These are phyloP conservation scores for Schwanniomyces occidentalis DNA, from an alignment of 805 yeast species.

Conservation along the genomic window DNA sequence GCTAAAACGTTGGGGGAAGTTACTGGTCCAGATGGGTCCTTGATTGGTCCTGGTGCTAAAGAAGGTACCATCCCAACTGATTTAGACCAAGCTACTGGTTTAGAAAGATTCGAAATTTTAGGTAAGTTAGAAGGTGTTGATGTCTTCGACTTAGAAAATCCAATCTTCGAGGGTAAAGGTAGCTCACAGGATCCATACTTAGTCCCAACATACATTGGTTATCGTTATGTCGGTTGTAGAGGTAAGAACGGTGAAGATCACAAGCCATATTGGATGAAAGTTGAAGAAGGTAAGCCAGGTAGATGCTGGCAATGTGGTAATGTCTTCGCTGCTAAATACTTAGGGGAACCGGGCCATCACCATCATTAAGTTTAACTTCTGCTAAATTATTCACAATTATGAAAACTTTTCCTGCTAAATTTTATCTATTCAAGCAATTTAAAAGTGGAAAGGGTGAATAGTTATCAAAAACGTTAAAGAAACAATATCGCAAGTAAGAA, in stretches of 20 bases:
- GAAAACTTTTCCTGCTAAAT: too few species aligned
- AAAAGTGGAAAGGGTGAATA: too few species aligned
- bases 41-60: conserved; percentile 89
- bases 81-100: conserved; percentile 96
- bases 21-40: conserved; percentile 64
- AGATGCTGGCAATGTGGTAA: conserved; percentile 99
- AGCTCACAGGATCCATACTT: conserved; percentile 86
- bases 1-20: conserved; percentile 76
- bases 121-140: conserved; percentile 96
- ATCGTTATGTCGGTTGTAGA: conserved; percentile 95
- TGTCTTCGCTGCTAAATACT: conserved; percentile 83
- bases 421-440: too few species aligned
- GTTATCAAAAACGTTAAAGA: too few species aligned
- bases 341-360: conserved; percentile 75
- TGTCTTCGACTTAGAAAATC: conserved; percentile 84
- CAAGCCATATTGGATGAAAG: conserved; percentile 88
- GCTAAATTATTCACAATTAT: too few species aligned
- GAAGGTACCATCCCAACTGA: conserved; percentile 89
- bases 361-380: too few species aligned
- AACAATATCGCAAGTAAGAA: too few species aligned
- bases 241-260: conserved; percentile 90
- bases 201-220: conserved; percentile 86
- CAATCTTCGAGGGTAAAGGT: conserved; percentile 86
- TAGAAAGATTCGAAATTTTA: conserved; percentile 91
- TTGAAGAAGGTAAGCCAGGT: conserved; percentile 75